Evolutionary conservation across 208 protist species (phyloP), one percentile per base, ranked within the genome.

Genomic region (Trypanosomatidae sp.): DNA sequence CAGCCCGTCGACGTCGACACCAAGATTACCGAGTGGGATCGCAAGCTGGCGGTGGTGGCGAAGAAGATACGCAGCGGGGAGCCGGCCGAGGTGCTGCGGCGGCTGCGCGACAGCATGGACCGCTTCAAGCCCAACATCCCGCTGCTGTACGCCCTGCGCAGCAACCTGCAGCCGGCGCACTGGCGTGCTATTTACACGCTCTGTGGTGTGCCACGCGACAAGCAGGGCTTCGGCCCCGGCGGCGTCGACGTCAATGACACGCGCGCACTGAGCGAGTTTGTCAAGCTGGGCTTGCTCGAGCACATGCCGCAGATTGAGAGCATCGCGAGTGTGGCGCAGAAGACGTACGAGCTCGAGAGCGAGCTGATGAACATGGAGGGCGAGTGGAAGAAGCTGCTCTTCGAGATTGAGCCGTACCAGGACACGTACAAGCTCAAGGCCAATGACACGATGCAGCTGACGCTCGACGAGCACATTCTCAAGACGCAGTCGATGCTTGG

Each of bases 401-500:
- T 97, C 48, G 90, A 97, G 45, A 71, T 95, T 55, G 85, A 90
- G 53, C 75, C 85, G 13, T 96, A 96, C 66, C 68, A 85, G 47
- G 88, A 90, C 60, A 96, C 89, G 7, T 92, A 82, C 66, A 92
- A 96, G 47, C 71, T 97, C 15, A 92, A 93, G 61, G 61, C 82
- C 6, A 91, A 93, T 52, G 94, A 97, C 20, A 66, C 83, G 20
- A 88, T 96, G 69, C 88, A 96, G 52, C 59, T 88, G 21, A 88
- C 92, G 22, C 65, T 98, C 18, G 95, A 98, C 48, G 95, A 98
- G 56, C 92, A 98, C 50, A 96, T 96, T 41, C 66, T 97, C 26
- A 95, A 95, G 62, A 96, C 90, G 40, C 93, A 97, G 70, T 89
- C 88, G 10, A 98, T 98, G 92, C 66, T 94, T 6, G 66, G 88